phyloP scores from a whole-genome alignment of 208 protist species.

The Herpetomonas samuelpessoai region DNA sequence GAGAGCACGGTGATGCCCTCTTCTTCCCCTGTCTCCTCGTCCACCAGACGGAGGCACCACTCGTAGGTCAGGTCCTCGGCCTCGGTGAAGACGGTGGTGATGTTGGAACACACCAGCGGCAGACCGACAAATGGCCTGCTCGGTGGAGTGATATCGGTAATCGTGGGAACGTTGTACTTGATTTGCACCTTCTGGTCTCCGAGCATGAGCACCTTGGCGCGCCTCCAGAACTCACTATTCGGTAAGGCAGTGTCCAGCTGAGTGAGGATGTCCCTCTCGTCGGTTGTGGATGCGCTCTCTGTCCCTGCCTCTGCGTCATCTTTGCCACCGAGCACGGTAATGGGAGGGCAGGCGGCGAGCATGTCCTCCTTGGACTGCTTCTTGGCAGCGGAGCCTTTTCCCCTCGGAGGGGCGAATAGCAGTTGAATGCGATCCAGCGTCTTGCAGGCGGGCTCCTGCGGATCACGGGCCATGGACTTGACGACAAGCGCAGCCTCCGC shows the following conservation, averaged over 20 bases:
- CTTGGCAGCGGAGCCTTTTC: constrained; percentile 19
- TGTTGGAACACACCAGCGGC: constrained; percentile 56
- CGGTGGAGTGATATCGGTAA: constrained; percentile 57
- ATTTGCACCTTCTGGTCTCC: constrained; percentile 31
- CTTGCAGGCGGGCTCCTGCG: constrained; percentile 42
- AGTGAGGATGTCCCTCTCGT: too few relatives aligned
- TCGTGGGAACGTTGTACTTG: constrained; percentile 77
- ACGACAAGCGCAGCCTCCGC: neutral
- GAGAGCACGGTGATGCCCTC: constrained; percentile 29
- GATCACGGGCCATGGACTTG: constrained; percentile 82
- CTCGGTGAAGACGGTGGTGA: constrained; percentile 51
- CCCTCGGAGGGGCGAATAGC: constrained; percentile 39
- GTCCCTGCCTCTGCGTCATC: constrained; percentile 3
- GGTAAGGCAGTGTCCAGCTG: constrained; percentile 49
- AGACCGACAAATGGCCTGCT: constrained; percentile 64
- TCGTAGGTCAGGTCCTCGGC: constrained; percentile 51
- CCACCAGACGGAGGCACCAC: constrained; percentile 44
- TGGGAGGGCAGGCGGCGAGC: constrained; percentile 39
- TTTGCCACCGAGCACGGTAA: constrained; percentile 41
- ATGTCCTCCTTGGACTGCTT: constrained; percentile 38
- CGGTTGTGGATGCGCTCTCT: constrained; percentile 9
- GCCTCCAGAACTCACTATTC: constrained; percentile 61
- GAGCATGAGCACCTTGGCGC: constrained; percentile 44
- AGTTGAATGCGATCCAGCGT: constrained; percentile 80
- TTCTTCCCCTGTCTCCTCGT: neutral